Base-by-base conservation (phyloP, 1,139 yeast genomes). In the Geotrichum klebahnii region DNA sequence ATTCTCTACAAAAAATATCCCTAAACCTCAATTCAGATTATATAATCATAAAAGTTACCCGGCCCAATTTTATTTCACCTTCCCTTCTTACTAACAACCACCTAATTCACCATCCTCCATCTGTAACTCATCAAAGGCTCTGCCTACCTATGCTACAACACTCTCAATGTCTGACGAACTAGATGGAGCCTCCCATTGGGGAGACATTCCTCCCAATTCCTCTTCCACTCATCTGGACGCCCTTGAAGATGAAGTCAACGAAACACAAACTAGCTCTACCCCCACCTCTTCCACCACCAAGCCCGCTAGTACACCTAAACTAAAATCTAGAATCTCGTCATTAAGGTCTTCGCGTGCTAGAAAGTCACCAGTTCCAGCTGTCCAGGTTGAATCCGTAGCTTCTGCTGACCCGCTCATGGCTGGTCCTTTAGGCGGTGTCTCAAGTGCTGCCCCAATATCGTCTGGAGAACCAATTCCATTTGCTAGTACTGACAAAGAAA, bases 371-470 rank as follows among this genome's bases (percentile, higher is more conserved):
- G 46, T 22, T 14, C 42, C 48, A 5, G 36, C 26, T 5, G 46
- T 49, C 23, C 45, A 44, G n/a, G 38, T 48, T 16, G 49, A 48
- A 36, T n/a, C 48, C 3, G 47, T 48, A 8, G 41, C 39, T 5
- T 19, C 41, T 12, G 26, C 43, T n/a, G 44, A 45, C 32, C 52
- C 52, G n/a, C 54, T 50, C 1, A 33, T 52, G 38, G 52, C 52
- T n/a, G 41, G 42, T 5, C 28, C 43, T 20, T 28, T 14, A 12
- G 16, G 31, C 12, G 40, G 35, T 3, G 12, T 16, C 14, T 10
- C 23, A 9, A 26, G 19, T 17, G 16, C 32, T 1, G 34, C 5
- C 5, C 12, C 29, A 26, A 10, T 6, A 6, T 10, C 29, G 6
- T 26, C 10, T 10, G 29, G 29, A 8, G 5, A 31, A 5, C 16